Base-by-base conservation (phyloP, 805 yeast genomes). In the Komagataella kurtzmanii region DNA sequence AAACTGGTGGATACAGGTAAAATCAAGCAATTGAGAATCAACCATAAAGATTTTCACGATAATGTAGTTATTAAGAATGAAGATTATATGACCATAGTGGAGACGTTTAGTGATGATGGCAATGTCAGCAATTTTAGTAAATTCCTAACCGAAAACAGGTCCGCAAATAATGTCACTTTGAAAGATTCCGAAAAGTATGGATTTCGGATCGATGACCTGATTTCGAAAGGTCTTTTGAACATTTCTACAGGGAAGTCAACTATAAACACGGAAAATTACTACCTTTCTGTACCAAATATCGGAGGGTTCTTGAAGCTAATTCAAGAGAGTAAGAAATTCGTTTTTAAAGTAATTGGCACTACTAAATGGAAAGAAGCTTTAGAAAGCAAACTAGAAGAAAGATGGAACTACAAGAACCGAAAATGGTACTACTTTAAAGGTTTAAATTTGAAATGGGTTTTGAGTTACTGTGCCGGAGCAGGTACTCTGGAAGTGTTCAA, bases 401-500 rank as follows among this genome's bases (percentile, higher is more conserved):
- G 68, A 54, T 79, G 80, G 76, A 73, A 70, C 52, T 67, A 65
- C 40, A 68, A 74, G 62, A 68, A 66, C 46, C 64, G 68, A 21
- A 71, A 71, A 50, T 68, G 72, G 55, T 67, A 69, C 49, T 79
- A 78, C 14, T 75, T 74, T 53, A 73, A 75, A 51, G 84, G 83
- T 1, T 60, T 74, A 45, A 75, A 73, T 53, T 58, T 78, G 45
- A 57, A 67, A 36, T 80, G 82, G 80, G 59, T 71, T 1, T 56
- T 79, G 12, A 77, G 80, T 17, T 74, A 73, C 51, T 68, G 78
- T 50, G 64, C 72, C 50, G 85, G 84, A 0, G 63, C 71, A 21
- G 85, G 84, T 0, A 58, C 69, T 1, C 60, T 75, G 2, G 83
- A 79, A 56, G 75, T 74, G 7, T 76, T 76, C 57, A 69, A 70